phyloP scores from a whole-genome alignment of 352 stramenopile genomes.

The Phytophthora nicotianae region DNA sequence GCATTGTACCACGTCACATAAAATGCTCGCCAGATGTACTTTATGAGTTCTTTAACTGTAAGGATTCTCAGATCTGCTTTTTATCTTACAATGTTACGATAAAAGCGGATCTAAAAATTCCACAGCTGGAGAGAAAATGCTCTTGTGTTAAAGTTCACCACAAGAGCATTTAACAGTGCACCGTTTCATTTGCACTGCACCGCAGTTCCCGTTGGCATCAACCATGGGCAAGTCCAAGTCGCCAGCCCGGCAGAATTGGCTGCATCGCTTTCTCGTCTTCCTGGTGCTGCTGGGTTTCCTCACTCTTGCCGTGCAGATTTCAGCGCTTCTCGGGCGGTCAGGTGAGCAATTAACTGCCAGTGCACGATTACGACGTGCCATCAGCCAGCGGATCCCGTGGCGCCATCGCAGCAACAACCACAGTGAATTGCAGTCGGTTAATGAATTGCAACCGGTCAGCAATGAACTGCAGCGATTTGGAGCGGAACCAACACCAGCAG shows the following conservation, averaged over 20 bases:
- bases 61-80: too few relatives aligned
- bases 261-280: slow-evolving; percentile 21
- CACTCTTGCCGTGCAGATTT: slow-evolving; percentile 25
- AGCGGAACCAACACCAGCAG: slow-evolving; percentile 2
- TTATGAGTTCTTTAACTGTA: too few relatives aligned
- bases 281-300: slow-evolving; percentile 21
- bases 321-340: slow-evolving; percentile 22
- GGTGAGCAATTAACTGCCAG: slow-evolving; percentile 16
- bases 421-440: slow-evolving; percentile 1
- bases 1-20: too few relatives aligned
- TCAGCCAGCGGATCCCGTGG: slow-evolving; percentile 22
- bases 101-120: too few relatives aligned
- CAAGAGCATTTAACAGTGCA: too few relatives aligned
- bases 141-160: too few relatives aligned
- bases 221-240: slow-evolving; percentile 11
- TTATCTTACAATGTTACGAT: too few relatives aligned
- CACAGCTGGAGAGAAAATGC: too few relatives aligned
- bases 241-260: slow-evolving; percentile 10
- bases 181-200: too few relatives aligned
- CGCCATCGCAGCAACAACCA: slow-evolving; percentile 6
- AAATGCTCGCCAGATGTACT: too few relatives aligned
- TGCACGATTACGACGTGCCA: slow-evolving; percentile 11
- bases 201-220: background rate
- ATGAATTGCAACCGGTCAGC: slow-evolving; percentile 1
- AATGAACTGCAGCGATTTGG: background rate